Base-by-base conservation (phyloP, 202 grass and related monocot genomes). In the Zoysia matrella region DNA sequence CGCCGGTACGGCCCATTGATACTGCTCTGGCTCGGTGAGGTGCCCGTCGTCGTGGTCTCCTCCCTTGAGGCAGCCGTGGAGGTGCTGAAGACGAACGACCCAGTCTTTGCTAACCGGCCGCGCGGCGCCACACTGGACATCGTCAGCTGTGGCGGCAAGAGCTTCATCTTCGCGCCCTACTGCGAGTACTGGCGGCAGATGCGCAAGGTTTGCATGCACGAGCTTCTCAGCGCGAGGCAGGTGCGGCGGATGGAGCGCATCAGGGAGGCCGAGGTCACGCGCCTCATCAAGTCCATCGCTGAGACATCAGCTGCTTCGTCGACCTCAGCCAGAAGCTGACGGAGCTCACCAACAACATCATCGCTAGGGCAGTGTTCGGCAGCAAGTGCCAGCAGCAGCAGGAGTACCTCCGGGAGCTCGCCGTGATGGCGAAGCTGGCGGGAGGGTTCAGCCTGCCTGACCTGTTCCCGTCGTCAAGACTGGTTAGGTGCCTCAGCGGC, bases 401-500 rank as follows among this genome's bases (percentile, higher is more conserved):
- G 11, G 73, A 16, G 16, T 87, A 83, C 76, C 52, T 90, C 14
- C 42, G 16, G 9, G 46, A 49, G 45, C 11, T 90, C 43, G 41
- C 1, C 10, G 40, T 11, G 12, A 6, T 75, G 18, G 6, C 49
- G 0, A 11, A 48, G 50, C 42, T 75, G 8, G 41, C 73, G 4
- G 82, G 50, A 41, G 78, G 83, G 36, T 86, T 90, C 67, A 86
- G 22, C 36, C 66, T 86, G 53, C 72, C 69, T 8, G 88, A 90
- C 57, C 54, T 90, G 50, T 90, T 82, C 72, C 88, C 88, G 41
- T 86, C 88, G 12, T 86, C 78, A 1, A 16, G 40, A 8, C 16
- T 83, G 44, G 65, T 70, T 6, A 2, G 72, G 10, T 53, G 76
- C 65, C 39, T 85, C 18, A 82, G 65, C 68, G 11, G 60, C 53